phyloP scores from a whole-genome alignment of 225 moss, liverwort and hornwort species.

The Asterella californica region DNA sequence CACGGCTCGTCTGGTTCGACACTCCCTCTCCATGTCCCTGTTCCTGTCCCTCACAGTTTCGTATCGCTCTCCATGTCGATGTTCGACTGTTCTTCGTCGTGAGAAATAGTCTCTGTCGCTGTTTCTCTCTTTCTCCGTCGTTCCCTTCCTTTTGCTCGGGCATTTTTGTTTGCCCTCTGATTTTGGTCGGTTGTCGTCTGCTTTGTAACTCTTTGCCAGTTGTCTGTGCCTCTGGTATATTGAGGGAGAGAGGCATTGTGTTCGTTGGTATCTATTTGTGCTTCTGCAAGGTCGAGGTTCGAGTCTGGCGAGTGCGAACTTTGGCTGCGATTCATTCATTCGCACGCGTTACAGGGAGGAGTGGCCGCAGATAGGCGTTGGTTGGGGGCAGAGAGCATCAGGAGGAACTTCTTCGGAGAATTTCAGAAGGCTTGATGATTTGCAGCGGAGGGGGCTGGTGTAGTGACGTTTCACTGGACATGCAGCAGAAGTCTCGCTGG shows the following conservation, averaged over 20 bases:
- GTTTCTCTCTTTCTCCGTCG: not conserved
- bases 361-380: not conserved
- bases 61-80: not conserved
- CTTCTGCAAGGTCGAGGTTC: no score
- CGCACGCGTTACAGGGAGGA: not conserved
- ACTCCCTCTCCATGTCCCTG: not conserved
- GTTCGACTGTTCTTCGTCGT: not conserved
- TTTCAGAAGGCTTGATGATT: constrained; percentile 18
- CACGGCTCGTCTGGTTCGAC: not conserved
- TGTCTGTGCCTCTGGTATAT: not conserved
- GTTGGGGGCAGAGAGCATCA: not conserved
- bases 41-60: no score
- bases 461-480: not conserved
- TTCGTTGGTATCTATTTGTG: not conserved
- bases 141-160: not conserved
- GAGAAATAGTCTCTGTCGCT: not conserved
- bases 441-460: not conserved
- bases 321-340: not conserved
- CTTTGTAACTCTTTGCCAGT: not conserved
- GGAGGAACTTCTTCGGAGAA: not conserved
- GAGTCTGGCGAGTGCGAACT: no score
- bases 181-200: not conserved
- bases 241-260: not conserved
- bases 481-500: constrained; percentile 2
- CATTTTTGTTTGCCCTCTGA: not conserved